Percentiles rank a stretch among this genome's conserved stretches.
These are phyloP conservation scores for Ceratocystiopsis brevicomis DNA, from an alignment of 2,329 filamentous ascomycete species.

Conservation along the genomic window DNA sequence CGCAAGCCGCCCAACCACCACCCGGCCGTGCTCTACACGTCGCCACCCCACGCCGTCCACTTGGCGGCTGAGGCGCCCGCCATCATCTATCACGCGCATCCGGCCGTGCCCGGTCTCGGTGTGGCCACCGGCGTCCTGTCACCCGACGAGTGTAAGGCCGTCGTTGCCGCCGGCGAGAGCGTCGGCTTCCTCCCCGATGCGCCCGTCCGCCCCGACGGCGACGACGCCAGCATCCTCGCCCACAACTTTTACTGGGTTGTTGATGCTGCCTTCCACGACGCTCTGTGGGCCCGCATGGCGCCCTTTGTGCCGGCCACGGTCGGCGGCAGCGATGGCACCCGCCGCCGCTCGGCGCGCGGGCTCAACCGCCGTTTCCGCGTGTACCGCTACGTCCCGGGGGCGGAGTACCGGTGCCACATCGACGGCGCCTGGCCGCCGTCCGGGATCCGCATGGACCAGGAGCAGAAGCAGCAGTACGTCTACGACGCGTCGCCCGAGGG, in stretches of 20 bases:
- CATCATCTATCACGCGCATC: constrained; percentile 39
- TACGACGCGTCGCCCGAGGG: constrained; percentile 44
- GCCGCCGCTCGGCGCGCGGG: constrained; percentile 34
- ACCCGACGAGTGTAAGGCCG: constrained; percentile 40
- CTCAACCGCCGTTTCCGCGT: constrained; percentile 53
- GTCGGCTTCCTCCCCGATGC: constrained; percentile 50
- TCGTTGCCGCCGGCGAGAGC: constrained; percentile 46
- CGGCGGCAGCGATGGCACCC: constrained; percentile 15
- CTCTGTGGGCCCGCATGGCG: constrained; percentile 41
- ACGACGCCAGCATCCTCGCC: constrained; percentile 44
- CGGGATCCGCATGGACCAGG: constrained; percentile 25
- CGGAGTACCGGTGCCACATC: constrained; percentile 53
- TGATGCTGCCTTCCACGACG: constrained; percentile 42
- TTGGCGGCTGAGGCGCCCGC: constrained; percentile 25
- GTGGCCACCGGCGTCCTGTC: constrained; percentile 42
- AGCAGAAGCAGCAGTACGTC: constrained; percentile 35
- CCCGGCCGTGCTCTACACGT: constrained; percentile 44
- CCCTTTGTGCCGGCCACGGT: constrained; percentile 36
- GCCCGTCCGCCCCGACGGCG: constrained; percentile 40
- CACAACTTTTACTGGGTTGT: constrained; percentile 61
- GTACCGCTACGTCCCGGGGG: constrained; percentile 53
- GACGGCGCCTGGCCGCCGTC: constrained; percentile 58
- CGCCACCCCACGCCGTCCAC: constrained; percentile 34
- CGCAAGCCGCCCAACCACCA: constrained; percentile 52
- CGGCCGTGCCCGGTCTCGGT: constrained; percentile 40